phyloP scores from a whole-genome alignment of 1,284 basidiomycete genomes.

The Rhodotorula sp. region DNA sequence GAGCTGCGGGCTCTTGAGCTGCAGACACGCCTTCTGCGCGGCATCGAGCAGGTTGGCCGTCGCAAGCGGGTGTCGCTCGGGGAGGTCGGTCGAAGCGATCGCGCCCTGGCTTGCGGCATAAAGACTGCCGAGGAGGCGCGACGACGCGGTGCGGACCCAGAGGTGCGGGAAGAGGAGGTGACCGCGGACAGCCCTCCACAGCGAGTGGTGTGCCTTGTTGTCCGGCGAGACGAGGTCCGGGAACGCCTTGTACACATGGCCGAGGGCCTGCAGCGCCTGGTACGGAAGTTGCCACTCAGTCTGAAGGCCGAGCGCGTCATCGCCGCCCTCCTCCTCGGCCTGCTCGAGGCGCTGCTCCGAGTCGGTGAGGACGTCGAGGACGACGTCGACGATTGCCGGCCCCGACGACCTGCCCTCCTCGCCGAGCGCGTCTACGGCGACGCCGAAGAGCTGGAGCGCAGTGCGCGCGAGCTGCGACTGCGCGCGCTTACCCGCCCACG shows the following conservation, averaged over 20 bases:
- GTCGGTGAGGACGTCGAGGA: slow-evolving; percentile 59
- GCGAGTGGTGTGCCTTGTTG: slow-evolving; percentile 19
- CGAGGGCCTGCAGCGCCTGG: slow-evolving; percentile 68
- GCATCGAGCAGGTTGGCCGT: slow-evolving; percentile 65
- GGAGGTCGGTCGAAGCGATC: slow-evolving; percentile 54
- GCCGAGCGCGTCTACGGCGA: slow-evolving; percentile 67
- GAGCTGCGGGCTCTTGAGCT: slow-evolving; percentile 79
- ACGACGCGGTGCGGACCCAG: slow-evolving; percentile 85
- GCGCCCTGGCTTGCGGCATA: slow-evolving; percentile 61
- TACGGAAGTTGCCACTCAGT: slow-evolving; percentile 83
- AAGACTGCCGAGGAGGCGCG: slow-evolving; percentile 72
- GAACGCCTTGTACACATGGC: slow-evolving; percentile 66
- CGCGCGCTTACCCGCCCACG: slow-evolving; percentile 72
- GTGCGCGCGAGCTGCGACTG: slow-evolving; percentile 69
- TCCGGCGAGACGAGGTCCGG: slow-evolving; percentile 55
- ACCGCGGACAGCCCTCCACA: slow-evolving; percentile 65
- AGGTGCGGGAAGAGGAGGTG: slow-evolving; percentile 88
- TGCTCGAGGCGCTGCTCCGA: slow-evolving; percentile 57
- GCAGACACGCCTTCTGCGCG: slow-evolving; percentile 72
- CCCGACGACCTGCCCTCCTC: slow-evolving; percentile 57
- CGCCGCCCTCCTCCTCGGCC: slow-evolving; percentile 53
- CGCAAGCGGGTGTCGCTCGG: slow-evolving; percentile 59
- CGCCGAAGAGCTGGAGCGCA: slow-evolving; percentile 76
- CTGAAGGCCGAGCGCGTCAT: slow-evolving; percentile 54
- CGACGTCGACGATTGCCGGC: slow-evolving; percentile 63